Evolutionary conservation across 306 rosid species (phyloP), one percentile per base, ranked within the genome.

Genomic region (Casuarina glauca): DNA sequence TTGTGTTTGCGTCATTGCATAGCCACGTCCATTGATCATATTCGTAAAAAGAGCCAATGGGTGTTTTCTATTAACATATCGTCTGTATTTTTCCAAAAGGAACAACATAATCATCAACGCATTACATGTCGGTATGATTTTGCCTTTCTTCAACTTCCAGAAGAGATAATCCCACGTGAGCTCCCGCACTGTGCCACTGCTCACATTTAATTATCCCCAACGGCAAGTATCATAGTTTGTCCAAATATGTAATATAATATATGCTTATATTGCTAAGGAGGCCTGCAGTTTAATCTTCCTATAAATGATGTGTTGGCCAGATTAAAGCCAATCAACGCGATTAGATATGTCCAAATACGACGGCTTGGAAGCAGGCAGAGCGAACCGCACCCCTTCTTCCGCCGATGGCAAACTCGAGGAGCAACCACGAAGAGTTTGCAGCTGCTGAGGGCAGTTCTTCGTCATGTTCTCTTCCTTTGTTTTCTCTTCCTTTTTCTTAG

Each of bases 311-410:
- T 66, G 16, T 16, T 6, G 17, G 46, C 11, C 6, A 66, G 42
- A 41, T 13, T 63, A 39, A n/a, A 46, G 6, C 35, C 12, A 61
- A 20, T 77, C 76, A 77, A 60, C 69, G 73, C 49, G 11, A 15
- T 41, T 49, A 50, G 81, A 71, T 70, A 6, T 61, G 17, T 64
- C 44, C 58, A 82, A 15, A 53, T 48, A 48, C 13, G 75, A 72
- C 32, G 81, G 42, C 43, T 46, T 73, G 36, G 76, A 11, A 43
- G 41, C 26, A 26, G 42, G 57, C 62, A 63, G 10, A 71, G 69
- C 84, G 73, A 76, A 64, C 78, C 73, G 49, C 75, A 77, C 77
- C 8, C 78, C 76, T 8, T 79, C 55, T 73, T 44, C 63, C 75
- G 35, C 63, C 75, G 35, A 53, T 64, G 51, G 44, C 74, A 67